Evolutionary conservation across 805 yeast genomes (phyloP).

Genomic region (Diddensiella transvaalensis): DNA sequence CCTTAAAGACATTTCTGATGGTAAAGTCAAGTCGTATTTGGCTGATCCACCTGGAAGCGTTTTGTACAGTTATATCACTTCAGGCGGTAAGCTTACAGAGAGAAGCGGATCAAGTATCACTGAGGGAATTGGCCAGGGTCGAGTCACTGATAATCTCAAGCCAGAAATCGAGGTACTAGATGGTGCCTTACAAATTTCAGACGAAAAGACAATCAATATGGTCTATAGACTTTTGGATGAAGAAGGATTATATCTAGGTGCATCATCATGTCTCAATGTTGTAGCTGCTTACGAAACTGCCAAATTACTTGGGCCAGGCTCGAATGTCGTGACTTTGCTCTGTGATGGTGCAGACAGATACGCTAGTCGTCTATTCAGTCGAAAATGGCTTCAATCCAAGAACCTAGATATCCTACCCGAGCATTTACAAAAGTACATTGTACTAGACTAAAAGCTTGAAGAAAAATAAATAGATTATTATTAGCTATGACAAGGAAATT

Average conservation of each 20-base stretch:
- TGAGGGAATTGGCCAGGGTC: slow-evolving; percentile 95
- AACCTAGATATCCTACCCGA: slow-evolving; percentile 66
- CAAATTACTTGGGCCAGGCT: slow-evolving; percentile 63
- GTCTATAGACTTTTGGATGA: slow-evolving; percentile 77
- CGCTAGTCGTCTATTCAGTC: slow-evolving; percentile 74
- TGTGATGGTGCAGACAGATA: slow-evolving; percentile 91
- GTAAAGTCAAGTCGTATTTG: slow-evolving; percentile 57
- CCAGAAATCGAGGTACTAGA: slow-evolving; percentile 72
- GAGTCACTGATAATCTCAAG: slow-evolving; percentile 77
- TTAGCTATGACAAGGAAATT: not conserved
- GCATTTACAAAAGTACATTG: slow-evolving; percentile 65
- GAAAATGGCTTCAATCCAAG: slow-evolving; percentile 71
- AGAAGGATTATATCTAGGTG: slow-evolving; percentile 88
- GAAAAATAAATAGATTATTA: not conserved
- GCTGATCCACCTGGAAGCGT: slow-evolving; percentile 97
- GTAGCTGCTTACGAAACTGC: slow-evolving; percentile 85
- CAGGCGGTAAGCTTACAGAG: slow-evolving; percentile 63
- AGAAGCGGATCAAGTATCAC: slow-evolving; percentile 84
- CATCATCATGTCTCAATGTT: slow-evolving; percentile 86
- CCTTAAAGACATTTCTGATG: slow-evolving; percentile 64
- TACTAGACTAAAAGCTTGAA: slow-evolving; percentile 28
- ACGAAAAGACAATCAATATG: slow-evolving; percentile 79
- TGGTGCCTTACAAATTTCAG: slow-evolving; percentile 76
- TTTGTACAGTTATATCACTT: slow-evolving; percentile 69
- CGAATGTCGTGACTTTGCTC: slow-evolving; percentile 81